These are phyloP conservation scores for Colletotrichum destructivum DNA, from an alignment of 2,329 filamentous ascomycete genomes.

Conservation along the genomic window DNA sequence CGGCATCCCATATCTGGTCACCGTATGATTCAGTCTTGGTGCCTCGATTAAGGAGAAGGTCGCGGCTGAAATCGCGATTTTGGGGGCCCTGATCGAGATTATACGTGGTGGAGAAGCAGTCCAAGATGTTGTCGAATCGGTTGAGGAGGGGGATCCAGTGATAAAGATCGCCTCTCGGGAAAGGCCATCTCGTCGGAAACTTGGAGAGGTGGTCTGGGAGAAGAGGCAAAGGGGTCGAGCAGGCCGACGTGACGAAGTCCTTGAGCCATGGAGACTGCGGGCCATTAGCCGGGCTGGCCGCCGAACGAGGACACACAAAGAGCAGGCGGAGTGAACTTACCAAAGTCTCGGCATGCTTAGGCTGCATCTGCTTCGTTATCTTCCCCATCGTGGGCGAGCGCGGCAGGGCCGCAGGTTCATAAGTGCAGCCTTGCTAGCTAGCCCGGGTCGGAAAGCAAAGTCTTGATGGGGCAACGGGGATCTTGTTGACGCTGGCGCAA, in stretches of 20 bases:
- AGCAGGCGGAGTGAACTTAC: conserved; percentile 59
- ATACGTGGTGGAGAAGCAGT: conserved; percentile 86
- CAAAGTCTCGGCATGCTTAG: conserved; percentile 77
- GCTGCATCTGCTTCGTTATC: conserved; percentile 77
- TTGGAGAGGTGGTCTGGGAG: conserved; percentile 82
- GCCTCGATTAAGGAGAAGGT: conserved; percentile 74
- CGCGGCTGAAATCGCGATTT: conserved; percentile 79
- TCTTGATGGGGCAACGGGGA: conserved; percentile 34
- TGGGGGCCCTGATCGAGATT: conserved; percentile 86
- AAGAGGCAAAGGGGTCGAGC: conserved; percentile 79
- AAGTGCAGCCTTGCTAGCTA: conserved; percentile 46
- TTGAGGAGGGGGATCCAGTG: conserved; percentile 98
- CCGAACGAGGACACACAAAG: conserved; percentile 15
- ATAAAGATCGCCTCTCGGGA: conserved; percentile 94
- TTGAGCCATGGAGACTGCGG: conserved; percentile 87
- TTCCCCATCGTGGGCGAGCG: conserved; percentile 75
- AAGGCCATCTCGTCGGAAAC: conserved; percentile 94
- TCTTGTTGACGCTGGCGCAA: conserved; percentile 31
- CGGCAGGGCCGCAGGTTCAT: conserved; percentile 70
- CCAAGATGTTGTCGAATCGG: conserved; percentile 90
- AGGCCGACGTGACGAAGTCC: conserved; percentile 82
- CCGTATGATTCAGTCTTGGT: conserved; percentile 66
- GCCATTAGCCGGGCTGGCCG: conserved; percentile 45
- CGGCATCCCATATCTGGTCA: conserved; percentile 62
- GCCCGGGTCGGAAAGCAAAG: conserved; percentile 17